Evolutionary conservation across 2,329 filamentous ascomycete genomes (phyloP), one percentile per base, ranked within the genome.

Genomic region (Botryotinia narcissicola): DNA sequence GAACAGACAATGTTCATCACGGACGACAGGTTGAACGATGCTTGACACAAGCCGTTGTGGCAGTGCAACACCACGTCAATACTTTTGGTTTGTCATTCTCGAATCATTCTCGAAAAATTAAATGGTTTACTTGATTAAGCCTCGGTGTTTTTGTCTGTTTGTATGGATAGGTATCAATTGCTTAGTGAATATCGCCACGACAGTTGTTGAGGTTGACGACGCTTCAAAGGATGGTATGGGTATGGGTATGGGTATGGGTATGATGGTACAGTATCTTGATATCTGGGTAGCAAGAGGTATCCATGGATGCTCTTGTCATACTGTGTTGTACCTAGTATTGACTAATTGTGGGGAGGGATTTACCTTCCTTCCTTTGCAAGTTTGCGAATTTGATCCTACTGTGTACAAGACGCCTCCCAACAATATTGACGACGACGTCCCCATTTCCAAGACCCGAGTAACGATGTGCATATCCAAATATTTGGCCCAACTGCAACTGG

Each of bases 21-120:
- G 61, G 70, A 72, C 70, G 48, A 72, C 48, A 68, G 62, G 62
- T 60, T 72, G 71, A 51, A 40, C 63, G 63, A 69, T 72, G 71
- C 71, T 32, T 32, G 42, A 20, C 18, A 29, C 12, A 48, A 68
- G 48, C 62, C 63, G 63, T 64, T 60, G 71, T 72, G 71, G 71
- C 71, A 69, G 71, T 72, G 69, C 70, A 71, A 64, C 70, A 64
- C 63, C 64, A 68, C 66, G 66, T 68, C 66, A 68, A 68, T 54
- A 32, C 25, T 29, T 40, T 29, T 29, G 63, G 29, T 12, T n/a
- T 37, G 22, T 51, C 44, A 18, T 37, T 63, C 60, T 63, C 60
- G 20, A 63, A 63, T 42, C 14, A 63, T n/a, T 20, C 25, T n/a
- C 14, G 48, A 54, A 25, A 51, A 14, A 51, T 22, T 6, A n/a